phyloP scores from a whole-genome alignment of 1,284 basidiomycete species.

The Pisolithus thermaeus region DNA sequence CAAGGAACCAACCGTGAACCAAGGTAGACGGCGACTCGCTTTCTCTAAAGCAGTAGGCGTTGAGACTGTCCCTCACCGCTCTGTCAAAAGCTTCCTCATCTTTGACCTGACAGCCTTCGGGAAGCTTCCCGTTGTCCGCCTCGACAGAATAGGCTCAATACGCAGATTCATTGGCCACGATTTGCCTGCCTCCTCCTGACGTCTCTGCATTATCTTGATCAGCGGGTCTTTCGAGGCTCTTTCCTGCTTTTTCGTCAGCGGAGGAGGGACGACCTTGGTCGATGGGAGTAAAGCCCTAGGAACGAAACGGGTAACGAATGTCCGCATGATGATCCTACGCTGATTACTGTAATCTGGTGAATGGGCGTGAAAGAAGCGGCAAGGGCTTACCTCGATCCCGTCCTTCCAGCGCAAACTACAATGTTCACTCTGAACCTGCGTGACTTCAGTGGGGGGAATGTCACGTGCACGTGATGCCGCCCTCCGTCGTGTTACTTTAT shows the following conservation, averaged over 20 bases:
- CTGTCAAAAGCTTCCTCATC: conserved; percentile 35
- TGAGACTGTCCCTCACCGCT: conserved; percentile 21
- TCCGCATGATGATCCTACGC: conserved; percentile 5
- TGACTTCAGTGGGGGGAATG: background rate
- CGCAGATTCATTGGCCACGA: conserved; percentile 40
- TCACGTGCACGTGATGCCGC: background rate
- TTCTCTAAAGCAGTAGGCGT: background rate
- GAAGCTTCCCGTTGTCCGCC: conserved; percentile 32
- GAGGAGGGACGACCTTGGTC: conserved; percentile 18
- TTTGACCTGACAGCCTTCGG: conserved; percentile 29
- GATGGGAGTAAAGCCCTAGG: conserved; percentile 31
- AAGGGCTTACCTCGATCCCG: too few species aligned
- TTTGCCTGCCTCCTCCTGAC: conserved; percentile 31
- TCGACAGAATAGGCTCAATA: conserved; percentile 36
- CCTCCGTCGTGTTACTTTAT: conserved; percentile 13
- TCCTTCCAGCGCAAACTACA: too few species aligned
- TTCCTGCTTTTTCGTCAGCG: conserved; percentile 27
- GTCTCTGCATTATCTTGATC: conserved; percentile 38
- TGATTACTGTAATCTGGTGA: background rate
- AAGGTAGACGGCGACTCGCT: background rate
- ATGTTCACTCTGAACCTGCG: background rate
- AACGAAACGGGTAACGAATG: conserved; percentile 37
- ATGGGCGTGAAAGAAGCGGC: too few species aligned
- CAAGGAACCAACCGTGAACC: too few species aligned
- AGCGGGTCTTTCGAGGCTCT: conserved; percentile 26